These are phyloP conservation scores for Aspergillus quadricinctus DNA, from an alignment of 2,329 filamentous ascomycete species.

Conservation along the genomic window DNA sequence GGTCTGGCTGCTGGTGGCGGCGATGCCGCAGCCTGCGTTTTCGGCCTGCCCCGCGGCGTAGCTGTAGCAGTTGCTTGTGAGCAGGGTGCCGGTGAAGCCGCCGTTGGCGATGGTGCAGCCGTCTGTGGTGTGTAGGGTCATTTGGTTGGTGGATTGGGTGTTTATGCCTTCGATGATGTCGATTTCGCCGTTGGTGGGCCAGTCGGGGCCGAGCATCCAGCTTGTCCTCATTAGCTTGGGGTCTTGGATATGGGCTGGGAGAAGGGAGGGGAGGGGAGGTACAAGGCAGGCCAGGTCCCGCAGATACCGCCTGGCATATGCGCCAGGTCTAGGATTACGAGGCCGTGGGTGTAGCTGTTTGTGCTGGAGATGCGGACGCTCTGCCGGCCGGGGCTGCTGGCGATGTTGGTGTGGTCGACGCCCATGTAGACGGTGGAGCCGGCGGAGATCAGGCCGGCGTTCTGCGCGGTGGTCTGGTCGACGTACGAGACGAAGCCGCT, in stretches of 20 bases:
- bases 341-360: conserved; percentile 58
- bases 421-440: conserved; percentile 62
- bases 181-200: conserved; percentile 69
- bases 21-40: conserved; percentile 58
- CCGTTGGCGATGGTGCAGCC: conserved; percentile 56
- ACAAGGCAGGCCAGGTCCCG: conserved; percentile 69
- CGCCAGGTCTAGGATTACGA: conserved; percentile 66
- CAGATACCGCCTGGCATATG: conserved; percentile 71
- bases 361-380: conserved; percentile 69
- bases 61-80: conserved; percentile 57
- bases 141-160: conserved; percentile 52
- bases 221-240: conserved; percentile 20
- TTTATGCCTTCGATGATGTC: conserved; percentile 79
- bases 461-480: conserved; percentile 54
- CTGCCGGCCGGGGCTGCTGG: conserved; percentile 56
- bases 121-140: conserved; percentile 64
- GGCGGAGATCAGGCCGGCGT: conserved; percentile 54
- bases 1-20: conserved; percentile 45
- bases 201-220: conserved; percentile 60
- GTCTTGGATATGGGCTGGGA: no score
- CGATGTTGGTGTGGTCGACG: conserved; percentile 58
- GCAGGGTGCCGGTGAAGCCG: conserved; percentile 45
- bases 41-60: conserved; percentile 39
- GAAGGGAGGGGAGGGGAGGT: conserved; percentile 7
- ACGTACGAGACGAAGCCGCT: conserved; percentile 70